Conservation (phyloP, 2,329 filamentous ascomycete species). For the Anthostomella pinea region DNA sequence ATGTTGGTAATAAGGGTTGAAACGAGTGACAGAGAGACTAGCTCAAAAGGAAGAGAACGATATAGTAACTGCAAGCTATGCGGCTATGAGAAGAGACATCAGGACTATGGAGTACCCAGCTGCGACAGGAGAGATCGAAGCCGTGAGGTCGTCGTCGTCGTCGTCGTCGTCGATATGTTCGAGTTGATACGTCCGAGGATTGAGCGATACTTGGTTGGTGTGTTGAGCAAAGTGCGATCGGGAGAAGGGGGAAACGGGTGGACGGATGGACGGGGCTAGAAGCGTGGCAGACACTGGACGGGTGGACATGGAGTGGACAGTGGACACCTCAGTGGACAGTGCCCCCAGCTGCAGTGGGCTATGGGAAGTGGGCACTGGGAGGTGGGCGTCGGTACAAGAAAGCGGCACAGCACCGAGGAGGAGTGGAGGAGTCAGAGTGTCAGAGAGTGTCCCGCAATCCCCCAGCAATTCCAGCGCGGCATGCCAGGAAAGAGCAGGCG, state of each 20-base stretch:
- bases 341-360: too few species aligned
- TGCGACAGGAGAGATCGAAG: conserved; percentile 7
- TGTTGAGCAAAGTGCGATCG: conserved; percentile 5
- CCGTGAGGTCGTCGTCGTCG: conserved; percentile 6
- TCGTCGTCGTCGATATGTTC: conserved; percentile 7
- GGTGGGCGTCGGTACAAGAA: background rate
- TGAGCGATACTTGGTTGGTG: conserved; percentile 12
- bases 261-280: too few species aligned
- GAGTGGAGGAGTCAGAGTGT: too few species aligned
- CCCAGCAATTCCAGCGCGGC: background rate
- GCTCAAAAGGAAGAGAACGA: conserved; percentile 37
- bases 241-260: conserved; percentile 3
- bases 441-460: too few species aligned
- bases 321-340: too few species aligned
- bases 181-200: conserved; percentile 5
- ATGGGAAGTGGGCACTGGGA: background rate
- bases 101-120: conserved; percentile 22
- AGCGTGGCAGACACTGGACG: too few species aligned
- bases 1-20: conserved; percentile 16
- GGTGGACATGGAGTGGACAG: too few species aligned
- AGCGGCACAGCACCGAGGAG: background rate
- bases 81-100: conserved; percentile 27
- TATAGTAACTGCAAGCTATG: conserved; percentile 25
- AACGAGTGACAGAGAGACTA: conserved; percentile 50
- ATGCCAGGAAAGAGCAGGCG: conserved; percentile 14